These are phyloP conservation scores for Aureobasidium sp. DNA, from an alignment of 2,329 filamentous ascomycete species.

Conservation along the genomic window DNA sequence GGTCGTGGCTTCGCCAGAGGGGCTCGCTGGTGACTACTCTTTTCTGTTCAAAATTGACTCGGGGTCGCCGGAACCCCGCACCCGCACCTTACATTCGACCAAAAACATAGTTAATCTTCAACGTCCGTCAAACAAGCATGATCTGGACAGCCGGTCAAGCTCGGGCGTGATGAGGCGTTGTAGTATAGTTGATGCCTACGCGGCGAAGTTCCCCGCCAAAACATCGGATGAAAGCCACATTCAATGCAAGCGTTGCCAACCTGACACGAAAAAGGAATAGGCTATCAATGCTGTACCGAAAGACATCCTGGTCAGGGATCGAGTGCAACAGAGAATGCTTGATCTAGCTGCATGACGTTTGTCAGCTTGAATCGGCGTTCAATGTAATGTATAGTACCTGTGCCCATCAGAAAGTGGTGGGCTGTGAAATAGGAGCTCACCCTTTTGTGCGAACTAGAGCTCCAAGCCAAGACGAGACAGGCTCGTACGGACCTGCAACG, in stretches of 20 bases:
- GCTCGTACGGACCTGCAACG: background rate
- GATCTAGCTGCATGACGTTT: background rate
- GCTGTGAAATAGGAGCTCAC: background rate
- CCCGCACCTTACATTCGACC: background rate
- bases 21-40: background rate
- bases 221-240: constrained; percentile 4
- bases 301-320: background rate
- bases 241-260: constrained; percentile 8
- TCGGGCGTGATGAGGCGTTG: background rate
- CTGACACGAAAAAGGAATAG: background rate
- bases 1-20: background rate
- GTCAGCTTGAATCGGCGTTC: background rate
- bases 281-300: background rate
- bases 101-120: background rate
- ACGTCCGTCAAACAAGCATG: background rate
- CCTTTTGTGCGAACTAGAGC: background rate
- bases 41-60: background rate
- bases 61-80: background rate
- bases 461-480: background rate
- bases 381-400: background rate
- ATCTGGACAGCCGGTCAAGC: background rate
- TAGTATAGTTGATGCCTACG: background rate
- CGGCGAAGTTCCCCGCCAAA: background rate
- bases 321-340: background rate
- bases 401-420: background rate